Evolutionary conservation across 495 filamentous ascomycete species (phyloP).

Genomic region (Aspergillus baeticus): DNA sequence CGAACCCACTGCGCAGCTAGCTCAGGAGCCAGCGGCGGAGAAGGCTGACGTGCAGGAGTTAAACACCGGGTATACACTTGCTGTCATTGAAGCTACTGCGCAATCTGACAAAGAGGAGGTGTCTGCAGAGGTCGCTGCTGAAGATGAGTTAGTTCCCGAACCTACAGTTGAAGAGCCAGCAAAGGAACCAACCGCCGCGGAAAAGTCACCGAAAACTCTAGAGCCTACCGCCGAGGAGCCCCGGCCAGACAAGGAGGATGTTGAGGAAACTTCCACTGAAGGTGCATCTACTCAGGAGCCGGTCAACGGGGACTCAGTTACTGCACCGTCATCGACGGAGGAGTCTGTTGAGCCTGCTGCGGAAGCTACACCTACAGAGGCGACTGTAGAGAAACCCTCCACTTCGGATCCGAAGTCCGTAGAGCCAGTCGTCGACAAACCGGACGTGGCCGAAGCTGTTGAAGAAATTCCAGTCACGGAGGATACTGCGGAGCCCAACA

Average conservation of each 20-base stretch:
- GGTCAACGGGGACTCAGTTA: neutral
- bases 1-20: conserved; percentile 11
- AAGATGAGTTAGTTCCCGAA: neutral
- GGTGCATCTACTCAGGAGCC: conserved; percentile 7
- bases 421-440: conserved; percentile 5
- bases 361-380: conserved; percentile 17
- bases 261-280: conserved; percentile 13
- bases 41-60: neutral
- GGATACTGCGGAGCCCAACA: neutral
- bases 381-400: neutral
- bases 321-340: conserved; percentile 8
- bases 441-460: neutral
- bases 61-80: neutral
- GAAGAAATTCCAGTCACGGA: neutral
- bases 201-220: neutral
- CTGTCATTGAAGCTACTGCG: neutral
- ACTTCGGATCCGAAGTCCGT: conserved; percentile 23
- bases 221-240: neutral
- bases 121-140: neutral
- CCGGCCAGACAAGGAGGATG: neutral
- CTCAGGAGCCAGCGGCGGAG: conserved; percentile 1
- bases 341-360: conserved; percentile 13
- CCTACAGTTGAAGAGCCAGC: neutral
- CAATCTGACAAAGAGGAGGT: neutral
- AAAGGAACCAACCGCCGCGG: neutral